phyloP scores from a whole-genome alignment of 805 yeast species.

The Spathaspora hagerdaliae region DNA sequence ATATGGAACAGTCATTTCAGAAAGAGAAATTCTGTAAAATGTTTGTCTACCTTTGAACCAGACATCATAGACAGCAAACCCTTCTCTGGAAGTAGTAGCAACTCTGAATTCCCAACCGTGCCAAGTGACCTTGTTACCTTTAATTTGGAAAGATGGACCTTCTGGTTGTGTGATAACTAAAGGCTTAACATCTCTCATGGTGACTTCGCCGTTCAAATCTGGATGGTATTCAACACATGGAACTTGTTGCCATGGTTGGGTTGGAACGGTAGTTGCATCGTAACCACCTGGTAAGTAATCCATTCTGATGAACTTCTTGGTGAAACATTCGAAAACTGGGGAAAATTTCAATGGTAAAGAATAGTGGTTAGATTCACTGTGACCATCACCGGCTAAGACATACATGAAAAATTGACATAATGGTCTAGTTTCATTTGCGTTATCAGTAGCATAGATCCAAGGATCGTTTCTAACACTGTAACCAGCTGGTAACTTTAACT shows the following conservation, averaged over 20 bases:
- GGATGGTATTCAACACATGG: constrained; percentile 70
- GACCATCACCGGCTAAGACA: constrained; percentile 57
- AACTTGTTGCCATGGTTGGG: constrained; percentile 58
- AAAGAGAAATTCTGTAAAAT: constrained; percentile 66
- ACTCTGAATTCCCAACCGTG: constrained; percentile 82
- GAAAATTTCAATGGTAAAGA: constrained; percentile 70
- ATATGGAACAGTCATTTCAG: constrained; percentile 87
- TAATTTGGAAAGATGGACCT: constrained; percentile 64
- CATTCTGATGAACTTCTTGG: constrained; percentile 62
- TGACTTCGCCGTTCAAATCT: constrained; percentile 53
- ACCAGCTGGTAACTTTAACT: constrained; percentile 58
- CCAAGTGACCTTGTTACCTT: constrained; percentile 63
- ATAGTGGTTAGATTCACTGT: constrained; percentile 72
- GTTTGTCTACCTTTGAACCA: constrained; percentile 73
- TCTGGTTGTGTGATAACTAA: constrained; percentile 70
- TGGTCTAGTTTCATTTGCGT: constrained; percentile 54
- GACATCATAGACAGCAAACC: constrained; percentile 69
- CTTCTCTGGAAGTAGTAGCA: constrained; percentile 70
- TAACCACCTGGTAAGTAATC: constrained; percentile 71
- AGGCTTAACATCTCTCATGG: constrained; percentile 61
- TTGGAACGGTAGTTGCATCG: constrained; percentile 56
- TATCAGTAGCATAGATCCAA: constrained; percentile 85
- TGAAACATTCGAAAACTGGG: constrained; percentile 64
- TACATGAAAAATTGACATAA: constrained; percentile 74
- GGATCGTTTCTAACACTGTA: constrained; percentile 63